These are phyloP conservation scores for Exophiala dermatitidis DNA, from an alignment of 2,329 filamentous ascomycete species.

Conservation along the genomic window DNA sequence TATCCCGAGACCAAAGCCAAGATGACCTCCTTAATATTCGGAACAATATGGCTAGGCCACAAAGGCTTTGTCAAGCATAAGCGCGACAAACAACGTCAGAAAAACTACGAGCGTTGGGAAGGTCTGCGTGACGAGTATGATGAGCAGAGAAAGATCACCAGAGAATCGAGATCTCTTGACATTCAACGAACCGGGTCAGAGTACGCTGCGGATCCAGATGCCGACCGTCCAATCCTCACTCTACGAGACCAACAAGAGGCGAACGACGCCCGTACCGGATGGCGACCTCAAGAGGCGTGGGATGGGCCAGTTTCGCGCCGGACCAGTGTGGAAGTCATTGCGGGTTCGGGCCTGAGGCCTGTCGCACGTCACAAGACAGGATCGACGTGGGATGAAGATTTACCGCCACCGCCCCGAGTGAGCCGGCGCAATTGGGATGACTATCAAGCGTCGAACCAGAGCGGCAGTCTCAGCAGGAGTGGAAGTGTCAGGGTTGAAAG, in stretches of 20 bases:
- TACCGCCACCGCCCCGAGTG: constrained; percentile 22
- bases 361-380: constrained; percentile 19
- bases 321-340: constrained; percentile 18
- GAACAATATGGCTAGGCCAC: constrained; percentile 24
- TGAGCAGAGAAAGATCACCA: constrained; percentile 20
- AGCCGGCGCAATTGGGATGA: constrained; percentile 23
- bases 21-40: constrained; percentile 27
- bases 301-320: constrained; percentile 12
- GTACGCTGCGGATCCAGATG: neutral
- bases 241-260: constrained; percentile 27
- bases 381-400: constrained; percentile 24
- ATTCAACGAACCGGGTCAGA: constrained; percentile 23
- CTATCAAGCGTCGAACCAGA: constrained; percentile 10
- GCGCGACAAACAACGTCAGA: constrained; percentile 25
- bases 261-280: constrained; percentile 24
- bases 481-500: constrained; percentile 8
- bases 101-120: constrained; percentile 27
- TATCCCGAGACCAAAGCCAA: neutral
- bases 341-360: constrained; percentile 15
- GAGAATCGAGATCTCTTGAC: constrained; percentile 23
- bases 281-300: constrained; percentile 25
- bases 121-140: constrained; percentile 27
- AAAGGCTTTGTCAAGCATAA: constrained; percentile 20
- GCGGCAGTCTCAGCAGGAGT: constrained; percentile 15
- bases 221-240: constrained; percentile 21